These are phyloP conservation scores for Cutaneotrichosporon arboriforme DNA, from an alignment of 1,284 basidiomycete species.

Conservation along the genomic window DNA sequence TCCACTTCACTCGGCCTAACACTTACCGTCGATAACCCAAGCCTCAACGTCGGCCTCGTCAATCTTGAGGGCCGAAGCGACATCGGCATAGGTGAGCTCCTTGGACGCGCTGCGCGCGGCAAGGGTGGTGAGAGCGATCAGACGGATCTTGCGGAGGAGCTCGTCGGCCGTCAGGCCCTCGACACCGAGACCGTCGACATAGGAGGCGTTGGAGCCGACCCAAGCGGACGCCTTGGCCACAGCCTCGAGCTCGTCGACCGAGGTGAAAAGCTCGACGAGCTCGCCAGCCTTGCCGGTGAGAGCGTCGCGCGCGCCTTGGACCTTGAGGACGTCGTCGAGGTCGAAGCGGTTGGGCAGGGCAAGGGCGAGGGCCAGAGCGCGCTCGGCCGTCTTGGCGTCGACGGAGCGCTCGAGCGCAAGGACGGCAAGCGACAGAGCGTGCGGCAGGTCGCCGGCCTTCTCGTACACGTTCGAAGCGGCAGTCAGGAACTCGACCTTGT, in stretches of 20 bases:
- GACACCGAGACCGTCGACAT: constrained; percentile 59
- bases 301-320: constrained; percentile 34
- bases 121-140: constrained; percentile 72
- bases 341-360: constrained; percentile 67
- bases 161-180: constrained; percentile 46
- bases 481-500: constrained; percentile 67
- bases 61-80: constrained; percentile 66
- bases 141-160: constrained; percentile 73
- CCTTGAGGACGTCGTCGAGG: constrained; percentile 65
- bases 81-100: constrained; percentile 66
- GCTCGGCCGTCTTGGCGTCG: constrained; percentile 31
- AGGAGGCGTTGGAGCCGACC: constrained; percentile 55
- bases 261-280: constrained; percentile 48
- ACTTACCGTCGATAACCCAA: constrained; percentile 84
- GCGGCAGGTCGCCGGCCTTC: constrained; percentile 53
- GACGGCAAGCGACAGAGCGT: constrained; percentile 53
- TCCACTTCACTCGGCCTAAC: background rate
- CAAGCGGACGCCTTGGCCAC: constrained; percentile 64
- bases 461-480: constrained; percentile 61
- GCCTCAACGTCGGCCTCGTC: constrained; percentile 69
- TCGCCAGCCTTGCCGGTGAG: constrained; percentile 32
- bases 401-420: constrained; percentile 53
- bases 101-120: constrained; percentile 70
- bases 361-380: constrained; percentile 55
- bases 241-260: constrained; percentile 65